Evolutionary conservation across 352 stramenopile species (phyloP).

Genomic region (Phytophthora vignae): DNA sequence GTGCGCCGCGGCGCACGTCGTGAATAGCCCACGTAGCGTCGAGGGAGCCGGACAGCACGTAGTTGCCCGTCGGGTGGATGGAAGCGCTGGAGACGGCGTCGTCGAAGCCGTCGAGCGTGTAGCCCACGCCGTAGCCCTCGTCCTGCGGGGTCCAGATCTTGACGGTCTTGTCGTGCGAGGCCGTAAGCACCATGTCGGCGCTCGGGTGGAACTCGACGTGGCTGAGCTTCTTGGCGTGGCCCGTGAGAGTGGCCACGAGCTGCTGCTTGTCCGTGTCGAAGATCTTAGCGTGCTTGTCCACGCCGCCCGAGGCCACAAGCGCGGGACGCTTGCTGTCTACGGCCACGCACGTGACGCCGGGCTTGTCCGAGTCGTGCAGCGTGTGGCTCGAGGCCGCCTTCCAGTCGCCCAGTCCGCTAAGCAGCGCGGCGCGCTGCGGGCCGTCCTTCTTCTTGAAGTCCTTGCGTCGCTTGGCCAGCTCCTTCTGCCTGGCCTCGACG

Average conservation of each 20-base stretch:
- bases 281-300: constrained; percentile 87
- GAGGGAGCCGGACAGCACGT: constrained; percentile 75
- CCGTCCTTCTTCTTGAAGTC: constrained; percentile 80
- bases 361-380: constrained; percentile 78
- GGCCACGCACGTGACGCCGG: constrained; percentile 66
- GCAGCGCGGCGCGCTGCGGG: constrained; percentile 49
- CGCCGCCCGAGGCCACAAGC: constrained; percentile 72
- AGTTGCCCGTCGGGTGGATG: constrained; percentile 87
- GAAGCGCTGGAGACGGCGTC: constrained; percentile 69
- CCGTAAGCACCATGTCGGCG: constrained; percentile 74
- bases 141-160: constrained; percentile 75
- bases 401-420: constrained; percentile 45
- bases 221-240: constrained; percentile 89
- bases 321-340: constrained; percentile 60
- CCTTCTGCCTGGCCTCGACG: constrained; percentile 77
- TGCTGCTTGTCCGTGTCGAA: constrained; percentile 81
- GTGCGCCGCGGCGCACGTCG: constrained; percentile 71
- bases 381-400: constrained; percentile 62
- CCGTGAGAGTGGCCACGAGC: constrained; percentile 76
- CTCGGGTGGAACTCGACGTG: constrained; percentile 79
- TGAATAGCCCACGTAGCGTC: constrained; percentile 89
- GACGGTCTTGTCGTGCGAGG: constrained; percentile 81
- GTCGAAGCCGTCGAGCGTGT: constrained; percentile 70
- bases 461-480: constrained; percentile 74
- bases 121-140: constrained; percentile 58